These are phyloP conservation scores for Mycena floridula DNA, from an alignment of 768 basidiomycete species.

Conservation along the genomic window DNA sequence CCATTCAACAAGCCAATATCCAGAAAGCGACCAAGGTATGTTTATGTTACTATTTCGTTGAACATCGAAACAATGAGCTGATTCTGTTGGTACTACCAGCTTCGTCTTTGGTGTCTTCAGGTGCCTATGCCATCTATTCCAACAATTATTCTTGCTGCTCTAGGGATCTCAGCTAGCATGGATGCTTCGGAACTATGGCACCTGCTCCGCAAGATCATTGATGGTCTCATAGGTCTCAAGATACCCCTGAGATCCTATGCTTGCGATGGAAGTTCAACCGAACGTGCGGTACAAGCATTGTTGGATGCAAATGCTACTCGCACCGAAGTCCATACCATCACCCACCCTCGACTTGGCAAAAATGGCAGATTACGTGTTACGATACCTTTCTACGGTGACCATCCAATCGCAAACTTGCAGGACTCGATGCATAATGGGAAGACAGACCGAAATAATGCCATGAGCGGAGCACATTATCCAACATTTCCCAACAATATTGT, in stretches of 20 bases:
- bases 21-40: slow-evolving; percentile 18
- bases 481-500: slow-evolving; percentile 16
- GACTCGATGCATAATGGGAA: slow-evolving; percentile 28
- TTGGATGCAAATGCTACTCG: slow-evolving; percentile 6
- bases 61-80: neutral
- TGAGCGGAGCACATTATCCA: slow-evolving; percentile 23
- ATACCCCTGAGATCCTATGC: slow-evolving; percentile 25
- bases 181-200: slow-evolving; percentile 11
- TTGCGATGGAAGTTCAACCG: slow-evolving; percentile 29
- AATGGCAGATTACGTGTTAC: no score
- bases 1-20: slow-evolving; percentile 7
- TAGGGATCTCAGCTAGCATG: slow-evolving; percentile 16
- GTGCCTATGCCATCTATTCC: slow-evolving; percentile 24
- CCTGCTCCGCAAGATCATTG: slow-evolving; percentile 13
- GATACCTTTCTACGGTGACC: slow-evolving; percentile 6
- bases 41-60: neutral
- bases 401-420: slow-evolving; percentile 19
- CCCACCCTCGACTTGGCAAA: no score
- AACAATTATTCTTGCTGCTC: slow-evolving; percentile 24
- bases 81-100: slow-evolving; percentile 6
- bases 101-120: slow-evolving; percentile 24
- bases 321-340: slow-evolving; percentile 1
- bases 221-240: slow-evolving; percentile 15
- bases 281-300: slow-evolving; percentile 19
- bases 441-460: slow-evolving; percentile 25